Evolutionary conservation across 371 early-diverging fungal genomes (phyloP), one percentile per base, ranked within the genome.

Genomic region (Mucor plumbeus): DNA sequence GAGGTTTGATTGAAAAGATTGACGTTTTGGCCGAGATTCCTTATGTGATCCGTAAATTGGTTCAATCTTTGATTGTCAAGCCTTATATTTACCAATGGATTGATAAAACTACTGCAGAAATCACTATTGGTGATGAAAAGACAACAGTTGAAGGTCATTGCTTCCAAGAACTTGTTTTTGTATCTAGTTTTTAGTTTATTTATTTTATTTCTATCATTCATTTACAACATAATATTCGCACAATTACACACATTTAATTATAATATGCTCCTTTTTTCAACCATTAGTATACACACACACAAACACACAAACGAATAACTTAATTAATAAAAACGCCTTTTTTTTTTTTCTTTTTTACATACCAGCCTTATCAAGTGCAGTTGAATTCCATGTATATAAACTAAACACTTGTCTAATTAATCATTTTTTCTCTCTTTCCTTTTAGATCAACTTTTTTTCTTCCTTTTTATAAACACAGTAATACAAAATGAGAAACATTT

Each of bases 21-120:
- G 96, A 98, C 72, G 86, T 97, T 17, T 76, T 98, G 60, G 83
- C 88, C 26, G 93, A 95, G 74, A 86, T 98, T 67, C 97, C 97
- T 21, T 97, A 87, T 79, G 75, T 97, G 53, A 64, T 98, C 40
- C 87, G 95, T 63, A 94, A 93, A 75, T 74, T 96, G 59, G 92
- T 98, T 47, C 95, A 97, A 72, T 88, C 94, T 0, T 90, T 97
- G 68, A 89, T 98, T 48, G 93, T 96, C 53, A 93, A 93, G 74
- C 98, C 98, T 26, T 96, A 90, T 70, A 85, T 95, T 50, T 98
- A 95, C 80, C 94, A 95, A 79, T 96, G 93, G 88, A 85, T 87
- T 60, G 90, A 92, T 63, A 85, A 84, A 34, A 85, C 83, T 36
- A 79, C 87, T 11, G 88, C 86, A 43, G 79, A 87, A 55, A 82